Percentiles rank a stretch among this genome's conserved stretches.
These are phyloP conservation scores for Erodium texanum DNA, from an alignment of 441 rosid species.

Conservation along the genomic window DNA sequence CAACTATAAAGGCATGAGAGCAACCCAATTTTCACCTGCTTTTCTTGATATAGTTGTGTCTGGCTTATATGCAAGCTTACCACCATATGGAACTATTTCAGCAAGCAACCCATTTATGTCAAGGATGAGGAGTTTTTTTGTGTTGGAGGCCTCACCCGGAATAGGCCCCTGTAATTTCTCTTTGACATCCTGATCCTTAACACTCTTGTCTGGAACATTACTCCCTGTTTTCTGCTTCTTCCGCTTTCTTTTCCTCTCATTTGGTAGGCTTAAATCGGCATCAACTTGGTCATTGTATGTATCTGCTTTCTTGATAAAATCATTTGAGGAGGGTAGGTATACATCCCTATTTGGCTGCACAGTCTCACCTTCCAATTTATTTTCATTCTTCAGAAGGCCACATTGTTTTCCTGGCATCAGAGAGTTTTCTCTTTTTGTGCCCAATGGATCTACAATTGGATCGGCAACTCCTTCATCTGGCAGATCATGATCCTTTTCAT, in stretches of 20 bases:
- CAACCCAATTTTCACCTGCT: constrained; percentile 27
- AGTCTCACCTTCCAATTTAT: not conserved
- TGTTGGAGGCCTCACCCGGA: not conserved
- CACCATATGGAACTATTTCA: constrained; percentile 19
- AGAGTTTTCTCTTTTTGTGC: constrained; percentile 8
- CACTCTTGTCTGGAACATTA: not conserved
- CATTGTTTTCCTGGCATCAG: constrained; percentile 13
- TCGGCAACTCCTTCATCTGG: not conserved
- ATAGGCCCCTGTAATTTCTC: constrained; percentile 1
- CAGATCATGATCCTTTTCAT: not conserved
- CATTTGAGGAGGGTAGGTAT: not conserved
- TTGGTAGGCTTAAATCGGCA: not conserved
- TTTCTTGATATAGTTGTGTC: constrained; percentile 21
- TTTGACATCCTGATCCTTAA: not conserved
- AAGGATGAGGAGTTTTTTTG: constrained; percentile 37
- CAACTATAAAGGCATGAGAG: not conserved
- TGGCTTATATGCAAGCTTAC: constrained; percentile 10
- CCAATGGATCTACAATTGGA: too few species aligned
- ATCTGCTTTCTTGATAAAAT: not conserved
- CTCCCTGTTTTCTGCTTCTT: not conserved
- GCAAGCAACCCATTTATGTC: constrained; percentile 39
- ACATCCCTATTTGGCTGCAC: constrained; percentile 5
- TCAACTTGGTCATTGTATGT: not conserved
- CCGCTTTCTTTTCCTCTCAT: not conserved
- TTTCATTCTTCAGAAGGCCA: constrained; percentile 10